Base-by-base conservation (phyloP, 2,329 filamentous ascomycete species). In the Lasiodiplodia sp. region DNA sequence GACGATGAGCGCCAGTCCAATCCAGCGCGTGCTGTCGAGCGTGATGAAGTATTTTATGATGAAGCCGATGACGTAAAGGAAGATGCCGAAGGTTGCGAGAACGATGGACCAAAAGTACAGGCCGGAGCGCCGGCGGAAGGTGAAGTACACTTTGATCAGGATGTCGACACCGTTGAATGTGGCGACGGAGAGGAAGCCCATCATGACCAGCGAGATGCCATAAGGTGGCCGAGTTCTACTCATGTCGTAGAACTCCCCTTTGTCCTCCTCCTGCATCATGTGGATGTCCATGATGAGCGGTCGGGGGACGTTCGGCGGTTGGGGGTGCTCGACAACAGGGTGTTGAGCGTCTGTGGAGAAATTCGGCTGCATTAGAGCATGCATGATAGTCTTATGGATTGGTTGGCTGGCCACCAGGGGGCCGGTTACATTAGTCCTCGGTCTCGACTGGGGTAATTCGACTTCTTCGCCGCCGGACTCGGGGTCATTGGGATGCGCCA, bases 81-180 rank as follows among this genome's bases (percentile, higher is more conserved):
- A 75, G 52, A 85, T 81, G 14, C 82, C 82, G 12, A 80, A 71
- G 2, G 80, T 79, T 0, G 83, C 75, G 21, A 82, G 71, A 16
- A 85, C 69, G 69, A 86, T 73, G 34, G 79, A 82, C 83, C 83
- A 85, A 71, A 85, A 86, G 71, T 86, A 86, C 12, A 83, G 73
- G 0, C 84, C 84, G 16, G 76, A 74, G 66, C 82, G 84, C 21
- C 77, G 78, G 25, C 83, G 82, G 75, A 86, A 86, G 34, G 81
- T 84, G 37, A 83, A 72, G 66, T 84, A 79, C 28, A 83, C 44
- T 37, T 28, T 31, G 16, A 37, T 44, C 25, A 63, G 14, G 28
- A 63, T 28, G 21, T 63, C 58, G 58, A 49, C 18, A 18, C 40
- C 58, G 58, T 63, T 63, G 44, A 63, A 63, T 25, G 49, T 12